Evolutionary conservation across 2,329 filamentous ascomycete genomes (phyloP), one percentile per base, ranked within the genome.

Genomic region (Exophiala calicioides): DNA sequence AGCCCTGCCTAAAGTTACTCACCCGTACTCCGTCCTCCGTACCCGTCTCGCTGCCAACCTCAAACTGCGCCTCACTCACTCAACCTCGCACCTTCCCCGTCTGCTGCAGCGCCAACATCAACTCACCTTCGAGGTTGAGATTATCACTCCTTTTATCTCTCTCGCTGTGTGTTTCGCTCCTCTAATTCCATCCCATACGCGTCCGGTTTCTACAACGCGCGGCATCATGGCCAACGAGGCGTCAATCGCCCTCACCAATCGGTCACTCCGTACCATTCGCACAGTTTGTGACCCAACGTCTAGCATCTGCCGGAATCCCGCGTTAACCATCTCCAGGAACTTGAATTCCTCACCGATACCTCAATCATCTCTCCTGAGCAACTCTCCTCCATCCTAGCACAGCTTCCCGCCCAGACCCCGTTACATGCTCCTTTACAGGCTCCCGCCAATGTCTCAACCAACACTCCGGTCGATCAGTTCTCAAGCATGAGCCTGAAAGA

Each of bases 221-320:
- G 48, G 38, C 44, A 52, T 38, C 40, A 59, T 58, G 57, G 58
- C 57, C 58, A 55, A 53, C 42, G 58, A 60, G 55, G 58, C 58
- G 55, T 54, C 58, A 19, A 69, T 73, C 50, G 80, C 80, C 34
- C 79, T 81, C 78, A 82, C 85, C 70, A 93, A 91, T 74, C 82
- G 89, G 72, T 90, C 88, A 64, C 81, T 95, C 64, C 85, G 89
- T 57, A 85, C 81, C 62, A 90, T 95, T 74, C 90, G 89, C 73
- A 89, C 85, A 64, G 89, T 90, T 74, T 60, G 81, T 65, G 40
- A 33, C 46, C 49, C 23, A 12, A 19, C 15, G 18, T 15, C 27
- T 15, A 27, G 33, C 45, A 33, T 35, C 42, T 16, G 38, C 27
- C 30, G 38, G 40, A 41, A 37, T 35, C 29, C 42, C 40, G 40